Evolutionary conservation across 2,329 filamentous ascomycete genomes (phyloP), one percentile per base, ranked within the genome.

Genomic region (Phyllosticta citribraziliensis): DNA sequence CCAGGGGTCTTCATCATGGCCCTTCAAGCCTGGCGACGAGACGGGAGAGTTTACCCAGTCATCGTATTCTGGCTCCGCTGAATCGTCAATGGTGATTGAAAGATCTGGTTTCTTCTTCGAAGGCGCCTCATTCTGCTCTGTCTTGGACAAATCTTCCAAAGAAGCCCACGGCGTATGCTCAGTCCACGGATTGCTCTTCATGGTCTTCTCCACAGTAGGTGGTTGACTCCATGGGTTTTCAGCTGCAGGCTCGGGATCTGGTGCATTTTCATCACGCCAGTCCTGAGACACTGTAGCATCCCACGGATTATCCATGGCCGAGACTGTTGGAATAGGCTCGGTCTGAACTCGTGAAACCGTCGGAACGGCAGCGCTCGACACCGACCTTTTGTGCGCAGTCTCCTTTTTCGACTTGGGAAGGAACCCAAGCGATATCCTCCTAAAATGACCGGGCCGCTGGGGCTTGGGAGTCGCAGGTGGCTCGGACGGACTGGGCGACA

Each of bases 1-100:
- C 58, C 58, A 60, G 24, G 58, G 58, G 8, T 60, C 55, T 54
- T 60, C 58, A n/a, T 60, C 58, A 5, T 53, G 33, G 30, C 52
- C 10, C 35, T 55, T 60, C 35, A 60, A 22, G 8, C 52, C 40
- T 56, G 58, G 58, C 30, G 58, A 60, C n/a, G 58, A 52, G 52
- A 60, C 55, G 20, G 58, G 58, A 6, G 40, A 47, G n/a, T 47
- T 47, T 17, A 47, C 40, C 40, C 40, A 47, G 14, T 47, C 40
- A 19, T 47, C 40, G 17, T 47, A 47, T 47, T 47, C 40, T 19
- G 40, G 40, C 40, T 47, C 40, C n/a, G 40, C 40, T 47, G 40
- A 3, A 5, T 47, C 40, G n/a, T 19, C 40, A 5, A 47, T 8
- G 5, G 19, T 47, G 40, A 47, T 47, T 3, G 40, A 47, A 8